Percentiles rank a stretch among this genome's conserved stretches.
These are phyloP conservation scores for Saturnispora zaruensis DNA, from an alignment of 805 yeast species.

Conservation along the genomic window DNA sequence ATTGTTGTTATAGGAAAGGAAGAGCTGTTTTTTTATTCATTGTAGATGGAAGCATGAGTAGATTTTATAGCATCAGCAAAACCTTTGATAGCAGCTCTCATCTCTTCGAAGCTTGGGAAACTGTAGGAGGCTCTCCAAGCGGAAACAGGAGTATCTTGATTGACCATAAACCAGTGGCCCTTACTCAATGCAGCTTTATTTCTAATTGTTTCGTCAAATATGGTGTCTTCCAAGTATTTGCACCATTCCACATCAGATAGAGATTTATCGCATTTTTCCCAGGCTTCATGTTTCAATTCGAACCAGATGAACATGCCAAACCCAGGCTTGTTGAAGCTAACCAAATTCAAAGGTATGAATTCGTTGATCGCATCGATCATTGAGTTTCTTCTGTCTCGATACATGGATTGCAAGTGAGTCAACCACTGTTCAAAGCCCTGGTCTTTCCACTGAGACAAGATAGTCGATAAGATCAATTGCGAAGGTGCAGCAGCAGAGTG, in stretches of 20 bases:
- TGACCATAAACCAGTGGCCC: constrained; percentile 30
- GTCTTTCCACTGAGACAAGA: constrained; percentile 50
- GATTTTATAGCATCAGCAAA: constrained; percentile 21
- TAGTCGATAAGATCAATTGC: constrained; percentile 49
- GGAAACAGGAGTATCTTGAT: constrained; percentile 13
- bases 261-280: constrained; percentile 33
- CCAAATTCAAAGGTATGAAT: constrained; percentile 38
- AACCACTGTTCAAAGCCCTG: constrained; percentile 70
- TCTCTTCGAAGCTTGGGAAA: constrained; percentile 21
- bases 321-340: constrained; percentile 34
- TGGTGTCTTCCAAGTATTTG: constrained; percentile 24
- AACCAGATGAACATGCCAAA: constrained; percentile 40
- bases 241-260: constrained; percentile 26
- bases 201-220: constrained; percentile 19
- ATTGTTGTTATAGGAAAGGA: not conserved
- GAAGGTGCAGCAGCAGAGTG: constrained; percentile 72
- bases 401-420: constrained; percentile 48
- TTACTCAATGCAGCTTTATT: constrained; percentile 25
- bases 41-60: constrained; percentile 14
- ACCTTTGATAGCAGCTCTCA: constrained; percentile 21
- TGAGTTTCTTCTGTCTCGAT: constrained; percentile 53
- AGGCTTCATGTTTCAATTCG: constrained; percentile 32
- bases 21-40: not conserved
- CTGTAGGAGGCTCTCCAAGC: constrained; percentile 30
- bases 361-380: constrained; percentile 44